A percentile compares a stretch with the other conserved stretches of the same genome.
Evolutionary conservation across 345 rosid species (phyloP).

Genomic region (Corymbia maculata): DNA sequence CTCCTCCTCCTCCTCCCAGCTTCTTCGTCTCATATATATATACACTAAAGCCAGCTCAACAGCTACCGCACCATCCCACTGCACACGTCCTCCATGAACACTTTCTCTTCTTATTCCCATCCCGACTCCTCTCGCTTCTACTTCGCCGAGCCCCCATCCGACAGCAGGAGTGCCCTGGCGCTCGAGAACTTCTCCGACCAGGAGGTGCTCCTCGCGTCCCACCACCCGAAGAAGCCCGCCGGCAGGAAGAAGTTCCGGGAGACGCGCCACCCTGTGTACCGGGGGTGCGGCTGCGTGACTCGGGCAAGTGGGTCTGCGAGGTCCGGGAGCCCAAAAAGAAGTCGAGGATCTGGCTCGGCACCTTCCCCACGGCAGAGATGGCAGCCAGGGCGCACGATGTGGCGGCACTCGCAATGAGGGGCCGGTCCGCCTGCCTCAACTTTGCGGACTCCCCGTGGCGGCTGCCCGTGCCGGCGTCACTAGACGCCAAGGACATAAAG

Average conservation of each 20-base stretch:
- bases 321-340: conserved; percentile 78
- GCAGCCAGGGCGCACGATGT: conserved; percentile 93
- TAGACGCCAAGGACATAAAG: conserved; percentile 55
- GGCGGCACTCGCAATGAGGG: conserved; percentile 67
- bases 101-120: conserved; percentile 5
- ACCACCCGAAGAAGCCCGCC: conserved; percentile 62
- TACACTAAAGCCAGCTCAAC: not conserved
- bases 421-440: conserved; percentile 71
- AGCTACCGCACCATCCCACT: not conserved
- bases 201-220: conserved; percentile 51
- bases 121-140: not conserved
- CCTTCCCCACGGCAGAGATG: conserved; percentile 68
- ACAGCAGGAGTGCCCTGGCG: not conserved
- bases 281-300: conserved; percentile 58
- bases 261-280: conserved; percentile 80
- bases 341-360: conserved; percentile 85
- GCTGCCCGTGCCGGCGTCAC: conserved; percentile 54
- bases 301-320: conserved; percentile 90
- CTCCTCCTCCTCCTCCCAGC: not conserved
- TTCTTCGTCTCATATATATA: no score
- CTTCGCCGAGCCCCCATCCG: conserved; percentile 6
- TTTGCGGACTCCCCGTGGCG: conserved; percentile 80
- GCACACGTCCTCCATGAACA: conserved; percentile 3
- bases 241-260: conserved; percentile 84
- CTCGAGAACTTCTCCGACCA: conserved; percentile 31